A percentile compares a stretch with the other conserved stretches of the same genome.
phyloP scores from a whole-genome alignment of 208 protist genomes.

The Trypanosoma cruzi region DNA sequence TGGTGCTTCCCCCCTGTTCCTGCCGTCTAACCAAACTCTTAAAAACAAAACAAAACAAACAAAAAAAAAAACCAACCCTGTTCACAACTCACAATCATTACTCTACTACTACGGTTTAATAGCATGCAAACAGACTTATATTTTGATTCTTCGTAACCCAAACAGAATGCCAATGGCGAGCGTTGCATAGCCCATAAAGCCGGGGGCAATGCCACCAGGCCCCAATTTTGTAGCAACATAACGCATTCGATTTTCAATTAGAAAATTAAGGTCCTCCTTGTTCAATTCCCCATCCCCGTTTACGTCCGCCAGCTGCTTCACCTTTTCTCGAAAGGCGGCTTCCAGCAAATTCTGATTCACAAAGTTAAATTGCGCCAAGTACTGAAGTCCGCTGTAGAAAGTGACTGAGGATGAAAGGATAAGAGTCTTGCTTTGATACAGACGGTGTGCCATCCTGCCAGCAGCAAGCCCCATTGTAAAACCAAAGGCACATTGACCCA shows the following conservation, averaged over 20 bases:
- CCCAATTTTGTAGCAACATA: conserved; percentile 65
- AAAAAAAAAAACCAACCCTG: conserved; percentile 19
- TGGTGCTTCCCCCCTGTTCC: neutral
- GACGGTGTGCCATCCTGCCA: conserved; percentile 38
- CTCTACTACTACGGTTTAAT: too few species aligned
- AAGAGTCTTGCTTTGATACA: conserved; percentile 43
- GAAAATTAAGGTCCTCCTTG: conserved; percentile 46
- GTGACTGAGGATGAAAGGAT: conserved; percentile 41
- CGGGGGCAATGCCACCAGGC: conserved; percentile 60
- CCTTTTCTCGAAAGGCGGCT: conserved; percentile 45
- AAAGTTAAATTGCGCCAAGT: conserved; percentile 63
- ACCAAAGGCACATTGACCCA: conserved; percentile 53
- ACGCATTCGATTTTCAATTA: conserved; percentile 61
- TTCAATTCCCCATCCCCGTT: conserved; percentile 60
- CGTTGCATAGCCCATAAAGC: conserved; percentile 45
- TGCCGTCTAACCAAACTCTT: too few species aligned
- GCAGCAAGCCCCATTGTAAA: conserved; percentile 38
- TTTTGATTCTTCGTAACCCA: conserved; percentile 48
- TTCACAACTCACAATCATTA: neutral
- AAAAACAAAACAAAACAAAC: too few species aligned
- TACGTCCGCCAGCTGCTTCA: conserved; percentile 51
- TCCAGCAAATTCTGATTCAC: conserved; percentile 51
- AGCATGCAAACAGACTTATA: too few species aligned
- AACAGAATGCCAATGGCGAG: conserved; percentile 50
- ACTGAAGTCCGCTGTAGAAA: conserved; percentile 54